Evolutionary conservation across 2,329 filamentous ascomycete species (phyloP), one percentile per base, ranked within the genome.

Genomic region (Beauveria bassiana): DNA sequence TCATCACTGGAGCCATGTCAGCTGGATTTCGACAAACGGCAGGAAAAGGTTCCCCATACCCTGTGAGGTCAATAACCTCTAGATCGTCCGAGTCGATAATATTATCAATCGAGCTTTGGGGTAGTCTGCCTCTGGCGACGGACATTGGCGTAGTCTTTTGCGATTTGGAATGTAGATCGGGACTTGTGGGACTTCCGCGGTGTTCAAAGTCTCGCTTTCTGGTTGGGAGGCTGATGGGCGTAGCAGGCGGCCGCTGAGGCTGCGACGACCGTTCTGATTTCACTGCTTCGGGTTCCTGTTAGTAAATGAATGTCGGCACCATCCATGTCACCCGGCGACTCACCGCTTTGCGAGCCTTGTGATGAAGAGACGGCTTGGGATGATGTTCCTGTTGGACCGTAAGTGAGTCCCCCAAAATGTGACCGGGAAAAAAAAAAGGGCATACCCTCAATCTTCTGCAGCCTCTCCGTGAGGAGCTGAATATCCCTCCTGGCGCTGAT

Each of bases 11-110:
- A 38, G 61, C 14, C 54, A 45, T 20, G 67, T 68, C 24, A 73
- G 65, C 59, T 64, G 16, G 42, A 3, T 18, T 54, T 8, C 22
- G 20, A 16, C 2, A 20, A 20, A 5, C 22, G 9, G 66, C 59
- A 67, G 66, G n/a, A 68, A 66, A 28, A 70, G 22, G 40, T 20
- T 24, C 18, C 18, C 63, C 70, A 62, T 72, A 75, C 72, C 75
- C 75, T 64, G 76, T 79, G 66, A 79, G 72, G 66, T 79, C 76
- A 60, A 78, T 76, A 42, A 77, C 59, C 22, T 24, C 59, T 7
- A 55, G 50, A 56, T 12, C 71, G 69, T 28, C 59, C 31, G 51
- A 47, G 51, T 55, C 51, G 22, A 49, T 26, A n/a, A 51, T 16
- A 38, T 46, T 49, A 20, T 58, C 18, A 40, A 47, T 24, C 16